Base-by-base conservation (phyloP, 192 early-diverging fungal species). In the Coemansia furcata region DNA sequence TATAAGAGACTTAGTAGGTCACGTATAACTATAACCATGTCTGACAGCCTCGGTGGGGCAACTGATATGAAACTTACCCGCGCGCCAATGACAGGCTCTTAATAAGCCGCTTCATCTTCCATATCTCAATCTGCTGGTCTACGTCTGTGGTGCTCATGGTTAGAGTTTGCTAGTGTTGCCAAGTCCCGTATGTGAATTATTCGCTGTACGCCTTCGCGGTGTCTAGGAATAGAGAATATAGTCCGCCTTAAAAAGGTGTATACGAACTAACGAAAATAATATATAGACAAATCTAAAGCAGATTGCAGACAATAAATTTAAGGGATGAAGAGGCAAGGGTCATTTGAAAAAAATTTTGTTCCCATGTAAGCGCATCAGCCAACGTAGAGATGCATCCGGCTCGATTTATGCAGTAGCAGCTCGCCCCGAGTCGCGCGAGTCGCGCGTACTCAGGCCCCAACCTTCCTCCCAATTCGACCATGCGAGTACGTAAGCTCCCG, bases 21-120 rank as follows among this genome's bases (percentile, higher is more conserved):
- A n/a, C 8, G 19, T 15, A 29, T 19, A 29, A 17, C 7, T 4
- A 32, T 29, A 26, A 61, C 6, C 17, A 44, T 10, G 46, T 14
- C 1, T 36, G 14, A 21, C 19, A 15, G 7, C n/a, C 44, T 17
- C n/a, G 9, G 30, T 8, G 12, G 63, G 15, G 33, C 5, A 44
- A n/a, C 43, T 64, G 62, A 39, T 39, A 50, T 42, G 11, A n/a
- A 30, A 83, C 80, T 58, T 87, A 91, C 88, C 97, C 97, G 72
- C 94, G 86, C 5, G 97, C 97, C 37, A 88, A 88, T 55, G 94
- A 90, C 73, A 99, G 85, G 65, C 91, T 89, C 89, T 99, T 98
- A 85, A 99, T 96, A 81, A 98, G 89, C 85, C 91, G 94, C 90
- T 98, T 98, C 85, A 97, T 92, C 89, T 98, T 98, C 94, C 94